phyloP scores from a whole-genome alignment of 768 basidiomycete species.

The Kwoniella sp. region DNA sequence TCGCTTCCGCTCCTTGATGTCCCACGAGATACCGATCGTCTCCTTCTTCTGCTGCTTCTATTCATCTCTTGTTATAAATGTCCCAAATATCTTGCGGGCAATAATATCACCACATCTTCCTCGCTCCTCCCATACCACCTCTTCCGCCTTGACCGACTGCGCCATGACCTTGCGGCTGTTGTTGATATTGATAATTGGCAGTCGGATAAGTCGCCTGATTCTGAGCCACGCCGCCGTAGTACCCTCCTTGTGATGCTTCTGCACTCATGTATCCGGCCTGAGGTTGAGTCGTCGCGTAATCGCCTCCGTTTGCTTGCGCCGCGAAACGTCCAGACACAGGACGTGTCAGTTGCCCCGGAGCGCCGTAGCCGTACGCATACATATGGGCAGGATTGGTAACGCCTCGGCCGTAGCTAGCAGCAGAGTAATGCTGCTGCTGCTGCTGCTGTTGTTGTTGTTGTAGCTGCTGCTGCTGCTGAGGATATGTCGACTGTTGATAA shows the following conservation, averaged over 20 bases:
- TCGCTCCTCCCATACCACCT: constrained; percentile 14
- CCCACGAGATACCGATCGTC: neutral
- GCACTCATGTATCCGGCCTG: neutral
- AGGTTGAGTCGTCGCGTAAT: neutral
- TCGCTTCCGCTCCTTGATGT: neutral
- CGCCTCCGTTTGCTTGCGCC: constrained; percentile 12
- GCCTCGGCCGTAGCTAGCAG: constrained; percentile 7
- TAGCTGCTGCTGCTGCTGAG: constrained; percentile 10
- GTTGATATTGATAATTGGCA: constrained; percentile 10
- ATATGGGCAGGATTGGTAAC: neutral
- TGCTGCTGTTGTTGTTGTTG: constrained; percentile 12
- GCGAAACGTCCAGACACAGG: constrained; percentile 11
- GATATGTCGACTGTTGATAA: constrained; percentile 1
- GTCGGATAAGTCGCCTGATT: neutral
- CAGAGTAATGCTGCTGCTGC: constrained; percentile 8
- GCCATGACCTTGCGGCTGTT: constrained; percentile 9
- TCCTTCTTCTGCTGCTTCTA: neutral
- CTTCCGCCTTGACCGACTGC: constrained; percentile 12
- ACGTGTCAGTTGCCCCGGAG: constrained; percentile 13
- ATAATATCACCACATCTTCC: constrained; percentile 26
- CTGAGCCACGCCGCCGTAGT: constrained; percentile 20
- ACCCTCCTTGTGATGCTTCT: constrained; percentile 17
- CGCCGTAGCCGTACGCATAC: constrained; percentile 23
- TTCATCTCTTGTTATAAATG: neutral
- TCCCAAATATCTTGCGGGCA: neutral